A percentile compares a stretch with the other conserved stretches of the same genome.
Conservation (phyloP, 208 protist species). For the Leishmania tropica region DNA sequence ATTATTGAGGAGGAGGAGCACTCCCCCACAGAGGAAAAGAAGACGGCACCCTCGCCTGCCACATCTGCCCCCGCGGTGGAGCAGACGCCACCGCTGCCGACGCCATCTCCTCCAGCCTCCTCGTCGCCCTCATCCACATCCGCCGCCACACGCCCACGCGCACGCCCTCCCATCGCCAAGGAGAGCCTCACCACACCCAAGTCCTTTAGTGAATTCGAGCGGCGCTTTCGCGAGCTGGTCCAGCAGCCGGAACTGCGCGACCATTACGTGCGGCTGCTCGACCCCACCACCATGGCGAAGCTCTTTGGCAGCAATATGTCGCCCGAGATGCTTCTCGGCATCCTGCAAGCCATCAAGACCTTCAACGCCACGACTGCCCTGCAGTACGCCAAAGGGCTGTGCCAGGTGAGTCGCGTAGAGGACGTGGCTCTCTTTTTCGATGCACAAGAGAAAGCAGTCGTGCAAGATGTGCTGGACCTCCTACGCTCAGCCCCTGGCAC, state of each 20-base stretch:
- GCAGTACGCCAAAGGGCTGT: constrained; percentile 70
- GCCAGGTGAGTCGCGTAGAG: constrained; percentile 74
- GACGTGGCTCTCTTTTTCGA: constrained; percentile 86
- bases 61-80: constrained; percentile 2
- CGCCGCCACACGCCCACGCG: constrained; percentile 23
- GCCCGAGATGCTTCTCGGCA: constrained; percentile 73
- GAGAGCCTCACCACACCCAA: constrained; percentile 72
- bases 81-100: constrained; percentile 4
- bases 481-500: constrained; percentile 45
- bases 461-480: constrained; percentile 55
- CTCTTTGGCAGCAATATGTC: constrained; percentile 90
- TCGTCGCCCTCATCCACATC: background rate
- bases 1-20: constrained; percentile 58
- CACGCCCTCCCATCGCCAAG: constrained; percentile 44
- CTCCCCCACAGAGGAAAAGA: background rate
- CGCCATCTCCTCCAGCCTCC: background rate
- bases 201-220: constrained; percentile 88
- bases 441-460: constrained; percentile 61
- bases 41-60: constrained; percentile 12
- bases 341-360: constrained; percentile 50
- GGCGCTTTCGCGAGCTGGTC: constrained; percentile 66
- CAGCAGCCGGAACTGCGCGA: constrained; percentile 67
- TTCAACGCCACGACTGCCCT: constrained; percentile 45
- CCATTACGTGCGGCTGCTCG: constrained; percentile 68
- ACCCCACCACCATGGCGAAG: constrained; percentile 45